A percentile compares a stretch with the other conserved stretches of the same genome.
phyloP scores from a whole-genome alignment of 306 rosid species.

The Sindora glabra region DNA sequence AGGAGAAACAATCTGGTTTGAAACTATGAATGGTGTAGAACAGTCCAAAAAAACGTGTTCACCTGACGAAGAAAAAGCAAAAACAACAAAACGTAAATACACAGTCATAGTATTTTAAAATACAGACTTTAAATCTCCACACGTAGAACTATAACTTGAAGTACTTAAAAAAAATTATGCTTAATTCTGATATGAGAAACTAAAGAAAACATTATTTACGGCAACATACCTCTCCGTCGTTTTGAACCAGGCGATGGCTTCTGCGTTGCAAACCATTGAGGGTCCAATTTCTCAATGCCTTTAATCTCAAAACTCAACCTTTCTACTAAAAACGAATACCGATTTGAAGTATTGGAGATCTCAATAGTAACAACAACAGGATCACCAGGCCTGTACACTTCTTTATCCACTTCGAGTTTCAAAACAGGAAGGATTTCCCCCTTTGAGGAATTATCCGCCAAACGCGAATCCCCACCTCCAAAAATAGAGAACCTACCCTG shows the following conservation, averaged over 20 bases:
- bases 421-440: slow-evolving; percentile 36
- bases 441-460: slow-evolving; percentile 13
- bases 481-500: slow-evolving; percentile 55
- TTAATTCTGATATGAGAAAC: background rate
- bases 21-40: slow-evolving; percentile 50
- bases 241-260: slow-evolving; percentile 67
- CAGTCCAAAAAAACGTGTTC: slow-evolving; percentile 69
- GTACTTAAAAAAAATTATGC: slow-evolving; percentile 5
- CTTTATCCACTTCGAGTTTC: slow-evolving; percentile 67
- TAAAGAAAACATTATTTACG: background rate
- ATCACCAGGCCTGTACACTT: slow-evolving; percentile 89
- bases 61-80: slow-evolving; percentile 35
- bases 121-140: background rate
- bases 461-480: slow-evolving; percentile 38
- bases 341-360: slow-evolving; percentile 47
- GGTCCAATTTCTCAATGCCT: slow-evolving; percentile 77
- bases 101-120: background rate
- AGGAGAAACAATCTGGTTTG: slow-evolving; percentile 68
- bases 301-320: slow-evolving; percentile 75
- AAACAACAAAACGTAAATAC: background rate
- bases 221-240: slow-evolving; percentile 67
- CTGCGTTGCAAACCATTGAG: slow-evolving; percentile 90
- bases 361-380: slow-evolving; percentile 62
- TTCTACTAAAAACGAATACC: slow-evolving; percentile 61
- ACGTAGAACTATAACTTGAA: background rate